A percentile compares a stretch with the other conserved stretches of the same genome.
Conservation (phyloP, 306 rosid species). For the Dryas alaskensis region DNA sequence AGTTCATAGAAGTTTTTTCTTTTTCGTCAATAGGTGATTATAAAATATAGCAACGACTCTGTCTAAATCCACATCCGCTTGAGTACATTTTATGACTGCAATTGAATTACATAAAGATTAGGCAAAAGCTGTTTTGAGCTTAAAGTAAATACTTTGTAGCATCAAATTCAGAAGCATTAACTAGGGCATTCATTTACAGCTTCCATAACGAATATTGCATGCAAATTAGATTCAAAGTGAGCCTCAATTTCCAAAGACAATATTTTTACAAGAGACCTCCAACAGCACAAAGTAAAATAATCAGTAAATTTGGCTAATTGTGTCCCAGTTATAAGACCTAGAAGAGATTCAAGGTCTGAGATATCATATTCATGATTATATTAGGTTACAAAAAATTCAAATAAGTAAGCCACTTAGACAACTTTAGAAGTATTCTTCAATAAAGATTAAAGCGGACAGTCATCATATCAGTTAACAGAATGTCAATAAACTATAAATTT, state of each 20-base stretch:
- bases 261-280: no score
- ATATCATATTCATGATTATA: neutral
- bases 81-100: neutral
- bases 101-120: neutral
- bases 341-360: no score
- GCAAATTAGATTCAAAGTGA: no score
- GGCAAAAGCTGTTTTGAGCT: neutral
- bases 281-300: no score
- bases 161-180: slow-evolving; percentile 6
- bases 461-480: neutral
- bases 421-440: neutral
- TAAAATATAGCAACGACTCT: neutral
- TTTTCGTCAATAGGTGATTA: neutral
- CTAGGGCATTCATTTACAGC: no score
- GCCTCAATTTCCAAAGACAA: no score
- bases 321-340: no score
- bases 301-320: no score
- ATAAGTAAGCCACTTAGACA: neutral
- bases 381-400: neutral
- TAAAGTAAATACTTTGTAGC: neutral
- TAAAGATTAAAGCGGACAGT: neutral
- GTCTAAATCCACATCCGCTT: neutral
- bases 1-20: neutral
- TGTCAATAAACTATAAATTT: slow-evolving; percentile 14
- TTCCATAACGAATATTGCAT: no score